A percentile compares a stretch with the other conserved stretches of the same genome.
phyloP scores from a whole-genome alignment of 352 stramenopile species.

The Saprolegnia diclina region DNA sequence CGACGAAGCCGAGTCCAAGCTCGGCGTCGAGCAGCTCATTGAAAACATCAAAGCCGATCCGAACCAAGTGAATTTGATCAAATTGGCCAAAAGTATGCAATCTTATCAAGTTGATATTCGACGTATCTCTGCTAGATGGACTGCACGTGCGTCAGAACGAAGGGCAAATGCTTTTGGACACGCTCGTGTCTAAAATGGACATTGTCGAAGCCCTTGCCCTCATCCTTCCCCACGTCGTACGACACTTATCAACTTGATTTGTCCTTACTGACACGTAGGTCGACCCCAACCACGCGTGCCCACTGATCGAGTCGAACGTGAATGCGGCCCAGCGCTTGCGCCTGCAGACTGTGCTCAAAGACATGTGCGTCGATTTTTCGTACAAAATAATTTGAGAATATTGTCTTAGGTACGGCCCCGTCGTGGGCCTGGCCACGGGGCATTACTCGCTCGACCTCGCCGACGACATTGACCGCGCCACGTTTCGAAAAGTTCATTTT shows the following conservation, averaged over 20 bases:
- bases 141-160: slow-evolving; percentile 33
- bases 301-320: slow-evolving; percentile 59
- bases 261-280: slow-evolving; percentile 23
- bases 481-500: slow-evolving; percentile 45
- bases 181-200: slow-evolving; percentile 52
- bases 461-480: slow-evolving; percentile 56
- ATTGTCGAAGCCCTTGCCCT: slow-evolving; percentile 52
- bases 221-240: slow-evolving; percentile 56
- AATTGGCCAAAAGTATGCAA: slow-evolving; percentile 59
- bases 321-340: slow-evolving; percentile 43
- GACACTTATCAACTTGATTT: no score
- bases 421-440: slow-evolving; percentile 53
- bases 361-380: slow-evolving; percentile 14
- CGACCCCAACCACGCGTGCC: slow-evolving; percentile 51
- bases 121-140: not conserved
- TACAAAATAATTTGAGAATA: not conserved
- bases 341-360: slow-evolving; percentile 44
- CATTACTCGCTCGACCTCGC: slow-evolving; percentile 66
- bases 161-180: slow-evolving; percentile 57
- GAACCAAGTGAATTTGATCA: slow-evolving; percentile 69
- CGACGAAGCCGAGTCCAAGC: slow-evolving; percentile 61
- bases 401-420: slow-evolving; percentile 31
- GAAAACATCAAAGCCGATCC: slow-evolving; percentile 67
- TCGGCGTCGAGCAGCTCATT: slow-evolving; percentile 57
- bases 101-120: slow-evolving; percentile 44